phyloP scores from a whole-genome alignment of 169 alveolate species.

The Babesia ovata region DNA sequence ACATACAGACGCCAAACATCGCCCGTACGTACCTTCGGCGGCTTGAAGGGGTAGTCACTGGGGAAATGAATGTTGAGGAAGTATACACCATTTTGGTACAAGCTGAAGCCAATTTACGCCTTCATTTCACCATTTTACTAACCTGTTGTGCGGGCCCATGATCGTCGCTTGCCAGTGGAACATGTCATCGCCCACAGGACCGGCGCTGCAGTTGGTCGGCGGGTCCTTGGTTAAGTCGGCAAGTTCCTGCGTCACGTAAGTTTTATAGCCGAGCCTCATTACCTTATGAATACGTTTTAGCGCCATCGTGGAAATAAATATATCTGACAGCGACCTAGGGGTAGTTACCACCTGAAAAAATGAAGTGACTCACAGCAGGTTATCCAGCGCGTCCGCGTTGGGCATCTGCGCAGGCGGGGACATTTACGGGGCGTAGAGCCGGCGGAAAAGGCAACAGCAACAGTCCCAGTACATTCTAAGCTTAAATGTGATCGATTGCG shows the following conservation, averaged over 20 bases:
- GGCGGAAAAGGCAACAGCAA: too few species aligned
- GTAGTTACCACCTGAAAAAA: not conserved
- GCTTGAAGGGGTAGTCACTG: constrained; percentile 99
- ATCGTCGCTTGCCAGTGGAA: constrained; percentile 99
- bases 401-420: constrained; percentile 1
- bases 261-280: not conserved
- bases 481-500: too few species aligned
- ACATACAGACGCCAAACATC: not conserved
- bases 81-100: constrained; percentile 98
- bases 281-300: constrained; percentile 90
- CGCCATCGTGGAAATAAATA: constrained; percentile 75
- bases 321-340: not conserved
- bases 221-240: constrained; percentile 97
- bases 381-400: constrained; percentile 28
- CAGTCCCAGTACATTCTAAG: too few species aligned
- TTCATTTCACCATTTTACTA: constrained; percentile 2
- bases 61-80: constrained; percentile 97
- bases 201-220: constrained; percentile 98
- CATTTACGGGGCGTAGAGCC: not conserved
- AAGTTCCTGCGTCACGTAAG: constrained; percentile 86
- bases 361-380: constrained; percentile 15
- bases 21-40: constrained; percentile 91
- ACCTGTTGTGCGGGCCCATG: constrained; percentile 98
- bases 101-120: constrained; percentile 74
- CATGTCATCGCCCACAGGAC: constrained; percentile 96